Evolutionary conservation across 1,139 yeast genomes (phyloP), one percentile per base, ranked within the genome.

Genomic region (Saccharomyces hybrid): DNA sequence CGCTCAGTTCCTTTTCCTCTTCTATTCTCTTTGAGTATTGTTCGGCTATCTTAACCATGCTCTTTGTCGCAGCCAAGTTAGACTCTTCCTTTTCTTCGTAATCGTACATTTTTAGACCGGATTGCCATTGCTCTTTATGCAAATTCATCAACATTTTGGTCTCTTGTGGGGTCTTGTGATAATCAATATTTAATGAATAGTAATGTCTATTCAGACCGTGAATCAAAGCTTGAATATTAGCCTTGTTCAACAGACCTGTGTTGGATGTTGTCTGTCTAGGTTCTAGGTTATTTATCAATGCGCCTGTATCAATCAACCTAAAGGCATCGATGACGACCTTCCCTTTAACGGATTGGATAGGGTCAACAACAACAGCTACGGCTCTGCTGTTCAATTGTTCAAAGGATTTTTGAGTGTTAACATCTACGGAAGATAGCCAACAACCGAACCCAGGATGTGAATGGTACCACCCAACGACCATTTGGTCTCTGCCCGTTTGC

Each of bases 371-470:
- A 48, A 93, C 98, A 0, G 99, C 99, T 46, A 93, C 98, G 0
- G 98, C 96, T 64, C 98, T 79, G 62, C 84, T 87, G 69, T 91
- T 91, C 70, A 95, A 82, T 72, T 91, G 98, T 70, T 93, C 99
- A 71, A 93, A 95, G 49, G 96, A 88, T 70, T 93, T 96, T 68
- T 93, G 99, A 2, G 99, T 93, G 70, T 90, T 90, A 56, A 95
- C 96, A 80, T 93, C 99, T 46, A 93, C 98, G 25, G 95, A 84
- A 6, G 97, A 90, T 64, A 93, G 79, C 98, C 99, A 93, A 76
- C 99, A 93, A n/a, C 99, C 99, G 70, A 91, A 93, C 23, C 99
- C 99, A 1, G 99, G 99, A 73, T 93, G 99, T 28, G 98, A 91
- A 70, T 93, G 99, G 76, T 95, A 95, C 99, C 98, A 91, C 47